Evolutionary conservation across 2,329 filamentous ascomycete species (phyloP), one percentile per base, ranked within the genome.

Genomic region (Penicillium sp.): DNA sequence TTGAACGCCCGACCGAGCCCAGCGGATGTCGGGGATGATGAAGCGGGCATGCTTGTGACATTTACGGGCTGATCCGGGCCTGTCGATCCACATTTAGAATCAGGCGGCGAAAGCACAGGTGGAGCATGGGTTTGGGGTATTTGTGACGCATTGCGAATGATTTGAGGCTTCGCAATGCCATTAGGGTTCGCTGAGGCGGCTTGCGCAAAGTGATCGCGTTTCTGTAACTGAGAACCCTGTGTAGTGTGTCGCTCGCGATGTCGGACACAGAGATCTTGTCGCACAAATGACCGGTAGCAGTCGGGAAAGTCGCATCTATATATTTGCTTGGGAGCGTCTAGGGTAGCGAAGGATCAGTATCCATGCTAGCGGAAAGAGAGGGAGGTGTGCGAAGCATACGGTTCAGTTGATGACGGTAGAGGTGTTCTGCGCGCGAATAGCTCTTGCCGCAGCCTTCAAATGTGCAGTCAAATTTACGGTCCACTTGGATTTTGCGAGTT

Each of bases 361-460:
- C 53, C 54, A 55, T 60, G 58, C 54, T 48, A 52, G 59, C 29
- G 47, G 23, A 17, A 21, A 41, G 48, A 53, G 38, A n/a, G 29
- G 38, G 13, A 45, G 51, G 41, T 26, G 17, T 21, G 30, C 2
- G 44, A 47, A 17, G 65, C 88, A 77, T 83, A 93, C 91, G 95
- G 75, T 99, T 99, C 69, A 98, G 81, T 79, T 98, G 93, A 79
- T 98, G 94, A 50, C 95, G 88, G 80, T 97, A 97, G 81, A 99
- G 83, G 82, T 99, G 95, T 79, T 98, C 95, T 8, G 95, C 94
- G 74, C 95, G 87, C 29, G 94, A 97, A 76, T 99, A 99, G 75
- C 90, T 96, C 83, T 97, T 99, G 46, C 92, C 93, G 72, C 95
- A 99, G 45, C 90, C 92, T 67, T 91, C 89, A 63, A 92, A 88